Conservation (phyloP, 73 alveolate genomes). For the Diophrys sp. region DNA sequence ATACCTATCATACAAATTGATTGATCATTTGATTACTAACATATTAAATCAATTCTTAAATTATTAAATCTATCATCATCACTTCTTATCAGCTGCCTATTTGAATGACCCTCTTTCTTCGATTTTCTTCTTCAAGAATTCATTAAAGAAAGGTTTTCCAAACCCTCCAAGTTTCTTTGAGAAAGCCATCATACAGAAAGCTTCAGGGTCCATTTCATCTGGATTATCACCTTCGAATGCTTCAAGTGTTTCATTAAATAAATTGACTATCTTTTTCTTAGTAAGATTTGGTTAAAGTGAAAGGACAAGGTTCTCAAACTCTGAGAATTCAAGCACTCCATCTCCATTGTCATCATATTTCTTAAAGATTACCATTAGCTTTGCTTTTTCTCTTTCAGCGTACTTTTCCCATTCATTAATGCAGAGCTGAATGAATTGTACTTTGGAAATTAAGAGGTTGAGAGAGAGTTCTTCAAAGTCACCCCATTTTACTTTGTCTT, state of each 20-base stretch:
- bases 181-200: conserved; percentile 16
- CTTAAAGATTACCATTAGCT: conserved; percentile 1
- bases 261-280: conserved; percentile 10
- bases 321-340: conserved; percentile 46
- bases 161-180: conserved; percentile 32
- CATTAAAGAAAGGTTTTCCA: conserved; percentile 36
- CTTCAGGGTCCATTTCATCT: conserved; percentile 28
- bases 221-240: conserved; percentile 3
- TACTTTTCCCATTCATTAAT: conserved; percentile 9
- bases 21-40: too few relatives aligned
- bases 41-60: too few relatives aligned
- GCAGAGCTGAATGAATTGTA: conserved; percentile 2
- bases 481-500: background rate
- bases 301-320: conserved; percentile 32
- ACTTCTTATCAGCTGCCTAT: too few relatives aligned
- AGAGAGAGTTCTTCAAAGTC: background rate
- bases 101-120: too few relatives aligned
- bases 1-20: too few relatives aligned
- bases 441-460: background rate
- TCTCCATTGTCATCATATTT: conserved; percentile 58
- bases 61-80: too few relatives aligned
- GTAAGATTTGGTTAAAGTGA: conserved; percentile 22
- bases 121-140: too few relatives aligned
- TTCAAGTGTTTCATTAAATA: conserved; percentile 39
- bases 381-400: background rate